Evolutionary conservation across 805 yeast genomes (phyloP).

Genomic region (Isabelozyma heimii): DNA sequence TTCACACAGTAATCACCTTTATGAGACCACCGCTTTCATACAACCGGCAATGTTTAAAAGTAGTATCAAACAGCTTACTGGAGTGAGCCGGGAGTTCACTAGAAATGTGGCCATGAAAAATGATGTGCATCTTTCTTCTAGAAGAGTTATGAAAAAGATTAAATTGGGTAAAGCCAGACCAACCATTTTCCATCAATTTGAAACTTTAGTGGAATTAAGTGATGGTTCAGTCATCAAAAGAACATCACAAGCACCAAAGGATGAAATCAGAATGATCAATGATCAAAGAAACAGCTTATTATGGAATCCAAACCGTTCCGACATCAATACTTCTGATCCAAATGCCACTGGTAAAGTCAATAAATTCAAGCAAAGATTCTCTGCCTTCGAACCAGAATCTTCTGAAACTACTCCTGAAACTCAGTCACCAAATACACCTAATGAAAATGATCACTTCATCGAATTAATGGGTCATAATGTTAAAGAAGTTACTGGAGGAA

Average conservation of each 20-base stretch:
- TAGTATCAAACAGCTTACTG: not conserved
- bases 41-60: not conserved
- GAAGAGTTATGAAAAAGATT: constrained; percentile 69
- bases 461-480: constrained; percentile 60
- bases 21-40: too few species aligned
- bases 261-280: constrained; percentile 76
- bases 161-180: constrained; percentile 86
- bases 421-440: constrained; percentile 2
- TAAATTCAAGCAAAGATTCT: constrained; percentile 67
- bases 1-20: not conserved
- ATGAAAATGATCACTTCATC: constrained; percentile 46
- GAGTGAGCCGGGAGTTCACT: not conserved
- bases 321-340: constrained; percentile 71
- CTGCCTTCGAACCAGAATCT: constrained; percentile 32
- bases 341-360: constrained; percentile 79
- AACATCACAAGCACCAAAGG: constrained; percentile 84
- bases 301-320: constrained; percentile 88
- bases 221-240: constrained; percentile 90
- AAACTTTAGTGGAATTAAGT: constrained; percentile 82
- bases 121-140: constrained; percentile 41
- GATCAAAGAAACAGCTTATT: constrained; percentile 85
- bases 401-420: constrained; percentile 12
- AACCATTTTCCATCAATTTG: constrained; percentile 87
- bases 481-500: constrained; percentile 56
- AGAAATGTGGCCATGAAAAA: constrained; percentile 20